Evolutionary conservation across 164 flowering plant genomes (phyloP), one percentile per base, ranked within the genome.

Genomic region (Litsea cubeba): DNA sequence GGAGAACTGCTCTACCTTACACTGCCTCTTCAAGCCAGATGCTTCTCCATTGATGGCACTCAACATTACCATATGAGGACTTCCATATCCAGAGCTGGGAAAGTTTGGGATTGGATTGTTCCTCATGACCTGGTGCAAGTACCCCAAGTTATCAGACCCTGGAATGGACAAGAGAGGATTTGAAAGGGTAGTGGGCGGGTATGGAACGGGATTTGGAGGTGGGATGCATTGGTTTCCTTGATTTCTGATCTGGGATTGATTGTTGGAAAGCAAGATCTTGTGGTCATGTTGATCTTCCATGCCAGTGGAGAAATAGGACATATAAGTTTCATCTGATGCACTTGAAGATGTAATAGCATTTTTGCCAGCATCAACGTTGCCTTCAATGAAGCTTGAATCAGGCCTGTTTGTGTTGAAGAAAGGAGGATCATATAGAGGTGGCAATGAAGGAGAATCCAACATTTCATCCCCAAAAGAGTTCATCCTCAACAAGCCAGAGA

Each of bases 361-460:
- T 24, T 70, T 69, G 15, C 69, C 73, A 74, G 73, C 71, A 18
- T 77, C 80, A 24, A 35, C 35, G 20, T 76, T 70, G 1, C 58
- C 74, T 58, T 73, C 71, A 2, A 40, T 7, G 28, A 64, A 65
- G 65, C 79, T 70, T 0, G 75, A 75, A 25, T 68, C 22, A 5
- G 76, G 78, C 51, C 72, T 74, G 72, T 14, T 26, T 22, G 71
- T 10, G 72, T 70, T 64, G 69, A 63, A 63, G 63, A 18, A 69
- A 76, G 81, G 22, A 50, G 81, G 76, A 65, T 88, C 91, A 77
- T 80, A n/a, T 20, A 88, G 84, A 65, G 88, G 85, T 68, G 91
- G 91, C 67, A 85, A 76, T 15, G 88, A 81, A 51, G 85, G 67
- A 62, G 67, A 80, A 75, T 82, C 81, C 49, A 84, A 49, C 4